Evolutionary conservation across 2,329 filamentous ascomycete species (phyloP).

Genomic region (Clonostachys sp.): DNA sequence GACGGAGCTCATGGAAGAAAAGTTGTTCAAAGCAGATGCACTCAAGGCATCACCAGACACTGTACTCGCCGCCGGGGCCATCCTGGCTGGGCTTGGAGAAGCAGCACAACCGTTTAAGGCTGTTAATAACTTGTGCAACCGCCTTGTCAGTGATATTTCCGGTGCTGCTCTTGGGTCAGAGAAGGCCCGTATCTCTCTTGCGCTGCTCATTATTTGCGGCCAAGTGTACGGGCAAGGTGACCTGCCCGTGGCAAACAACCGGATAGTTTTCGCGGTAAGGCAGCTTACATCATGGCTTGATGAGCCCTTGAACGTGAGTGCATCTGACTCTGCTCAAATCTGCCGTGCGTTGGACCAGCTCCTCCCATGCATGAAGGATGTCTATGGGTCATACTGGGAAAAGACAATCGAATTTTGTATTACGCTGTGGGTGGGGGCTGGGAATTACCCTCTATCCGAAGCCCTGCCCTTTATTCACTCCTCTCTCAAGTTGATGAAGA

Average conservation of each 20-base stretch:
- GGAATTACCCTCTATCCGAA: slow-evolving; percentile 33
- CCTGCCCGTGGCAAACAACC: slow-evolving; percentile 57
- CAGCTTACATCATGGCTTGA: slow-evolving; percentile 71
- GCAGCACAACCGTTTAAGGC: slow-evolving; percentile 39
- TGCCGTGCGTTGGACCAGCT: slow-evolving; percentile 56
- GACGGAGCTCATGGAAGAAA: slow-evolving; percentile 37
- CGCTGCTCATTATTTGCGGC: slow-evolving; percentile 49
- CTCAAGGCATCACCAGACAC: slow-evolving; percentile 42
- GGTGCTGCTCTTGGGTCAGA: slow-evolving; percentile 36
- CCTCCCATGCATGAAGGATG: slow-evolving; percentile 69
- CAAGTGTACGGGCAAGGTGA: slow-evolving; percentile 45
- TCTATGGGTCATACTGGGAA: slow-evolving; percentile 88
- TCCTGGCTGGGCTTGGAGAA: slow-evolving; percentile 48
- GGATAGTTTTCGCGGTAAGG: slow-evolving; percentile 78
- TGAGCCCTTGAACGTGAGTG: slow-evolving; percentile 34
- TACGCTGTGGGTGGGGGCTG: slow-evolving; percentile 48
- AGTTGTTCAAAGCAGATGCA: slow-evolving; percentile 36
- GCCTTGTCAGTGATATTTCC: slow-evolving; percentile 56
- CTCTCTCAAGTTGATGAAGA: slow-evolving; percentile 66
- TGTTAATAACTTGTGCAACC: slow-evolving; percentile 51
- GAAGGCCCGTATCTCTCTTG: slow-evolving; percentile 42
- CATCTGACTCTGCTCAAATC: slow-evolving; percentile 41
- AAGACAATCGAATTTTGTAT: slow-evolving; percentile 55
- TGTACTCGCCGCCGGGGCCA: slow-evolving; percentile 40
- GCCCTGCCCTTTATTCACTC: slow-evolving; percentile 63